Percentiles rank a stretch among this genome's conserved stretches.
Conservation (phyloP, 2,329 filamentous ascomycete genomes). For the Teratosphaeria destructans region DNA sequence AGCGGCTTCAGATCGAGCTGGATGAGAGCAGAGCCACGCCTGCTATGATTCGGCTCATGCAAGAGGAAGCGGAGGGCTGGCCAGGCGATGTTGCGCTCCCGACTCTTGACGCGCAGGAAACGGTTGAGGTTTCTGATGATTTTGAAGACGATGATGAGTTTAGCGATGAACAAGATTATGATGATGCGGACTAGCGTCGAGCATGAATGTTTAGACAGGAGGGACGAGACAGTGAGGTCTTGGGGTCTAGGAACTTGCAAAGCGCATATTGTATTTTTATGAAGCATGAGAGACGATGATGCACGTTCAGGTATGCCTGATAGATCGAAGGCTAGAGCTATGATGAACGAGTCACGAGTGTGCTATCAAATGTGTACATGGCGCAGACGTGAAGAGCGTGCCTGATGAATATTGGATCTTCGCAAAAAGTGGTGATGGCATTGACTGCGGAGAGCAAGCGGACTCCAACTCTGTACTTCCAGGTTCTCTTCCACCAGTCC, state of each 20-base stretch:
- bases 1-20: slow-evolving; percentile 1
- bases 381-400: not conserved
- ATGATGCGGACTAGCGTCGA: not conserved
- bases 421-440: not conserved
- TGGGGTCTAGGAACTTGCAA: not conserved
- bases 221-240: not conserved
- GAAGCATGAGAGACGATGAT: not conserved
- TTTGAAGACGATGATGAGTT: not conserved
- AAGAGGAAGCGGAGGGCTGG: slow-evolving; percentile 5
- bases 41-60: not conserved
- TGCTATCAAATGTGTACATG: not conserved
- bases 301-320: not conserved
- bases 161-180: not conserved
- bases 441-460: not conserved
- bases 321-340: not conserved
- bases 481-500: not conserved
- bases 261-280: not conserved
- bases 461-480: not conserved
- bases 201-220: not conserved
- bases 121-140: not conserved
- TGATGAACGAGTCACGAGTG: not conserved
- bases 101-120: not conserved
- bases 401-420: not conserved
- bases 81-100: not conserved
- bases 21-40: slow-evolving; percentile 3